Conservation (phyloP, 1,284 basidiomycete species). For the Hypsizygus ulmarius region DNA sequence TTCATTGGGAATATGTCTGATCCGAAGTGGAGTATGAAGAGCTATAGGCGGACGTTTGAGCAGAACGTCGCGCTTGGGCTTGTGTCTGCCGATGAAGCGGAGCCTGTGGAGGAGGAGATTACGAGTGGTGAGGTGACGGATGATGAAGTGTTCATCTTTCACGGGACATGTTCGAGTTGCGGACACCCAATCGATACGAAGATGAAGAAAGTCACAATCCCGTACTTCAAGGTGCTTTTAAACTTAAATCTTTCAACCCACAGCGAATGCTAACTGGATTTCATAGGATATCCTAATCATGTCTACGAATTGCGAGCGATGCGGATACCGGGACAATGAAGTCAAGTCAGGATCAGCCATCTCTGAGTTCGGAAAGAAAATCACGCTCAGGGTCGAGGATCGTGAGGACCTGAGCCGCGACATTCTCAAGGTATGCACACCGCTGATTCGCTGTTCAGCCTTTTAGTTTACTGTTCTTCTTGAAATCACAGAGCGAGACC, state of each 20-base stretch:
- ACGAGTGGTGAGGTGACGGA: constrained; percentile 32
- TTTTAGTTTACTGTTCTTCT: neutral
- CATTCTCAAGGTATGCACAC: constrained; percentile 74
- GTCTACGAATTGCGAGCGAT: constrained; percentile 95
- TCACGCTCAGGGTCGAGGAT: constrained; percentile 90
- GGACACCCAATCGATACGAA: constrained; percentile 80
- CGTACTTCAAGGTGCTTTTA: constrained; percentile 88
- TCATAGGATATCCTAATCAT: constrained; percentile 92
- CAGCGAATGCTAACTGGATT: neutral
- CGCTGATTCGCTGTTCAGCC: neutral
- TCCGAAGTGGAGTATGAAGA: constrained; percentile 91
- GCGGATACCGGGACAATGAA: constrained; percentile 97
- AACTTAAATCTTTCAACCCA: neutral
- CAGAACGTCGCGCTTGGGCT: constrained; percentile 87
- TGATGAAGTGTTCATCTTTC: constrained; percentile 92
- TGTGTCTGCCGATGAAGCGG: constrained; percentile 45
- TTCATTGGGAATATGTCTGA: constrained; percentile 79
- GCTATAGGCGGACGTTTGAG: constrained; percentile 79
- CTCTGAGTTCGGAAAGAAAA: constrained; percentile 80
- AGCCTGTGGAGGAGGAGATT: constrained; percentile 19
- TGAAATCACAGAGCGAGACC: constrained; percentile 72
- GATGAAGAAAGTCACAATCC: constrained; percentile 97
- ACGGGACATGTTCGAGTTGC: constrained; percentile 88
- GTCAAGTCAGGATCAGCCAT: constrained; percentile 94
- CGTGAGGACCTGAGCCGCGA: constrained; percentile 93